Evolutionary conservation across 352 stramenopile genomes (phyloP).

Genomic region (Pythium brachiatum): DNA sequence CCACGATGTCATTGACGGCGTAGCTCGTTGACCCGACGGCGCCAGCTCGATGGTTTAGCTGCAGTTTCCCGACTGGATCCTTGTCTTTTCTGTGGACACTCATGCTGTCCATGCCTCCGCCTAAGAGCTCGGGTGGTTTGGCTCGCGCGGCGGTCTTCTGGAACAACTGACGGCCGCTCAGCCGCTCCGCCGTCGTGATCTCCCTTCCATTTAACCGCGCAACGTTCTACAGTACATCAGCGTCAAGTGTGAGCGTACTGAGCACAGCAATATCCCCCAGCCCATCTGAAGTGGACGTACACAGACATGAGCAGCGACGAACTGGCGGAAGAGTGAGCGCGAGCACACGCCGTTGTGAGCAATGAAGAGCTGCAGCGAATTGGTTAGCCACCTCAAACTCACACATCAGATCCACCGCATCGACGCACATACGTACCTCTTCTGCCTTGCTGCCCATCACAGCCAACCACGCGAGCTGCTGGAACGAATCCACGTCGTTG

Average conservation of each 20-base stretch:
- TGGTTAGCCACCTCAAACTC: not conserved
- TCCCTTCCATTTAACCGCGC: slow-evolving; percentile 60
- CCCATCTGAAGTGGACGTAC: slow-evolving; percentile 28
- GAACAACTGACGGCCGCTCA: slow-evolving; percentile 57
- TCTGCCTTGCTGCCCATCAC: slow-evolving; percentile 52
- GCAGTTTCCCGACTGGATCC: not conserved
- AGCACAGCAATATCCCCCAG: not conserved
- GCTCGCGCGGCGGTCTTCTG: slow-evolving; percentile 25
- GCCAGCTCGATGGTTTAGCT: not conserved
- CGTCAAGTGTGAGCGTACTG: not conserved
- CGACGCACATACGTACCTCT: slow-evolving; percentile 38
- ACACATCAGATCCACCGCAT: not conserved
- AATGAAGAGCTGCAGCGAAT: slow-evolving; percentile 49
- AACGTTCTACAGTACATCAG: slow-evolving; percentile 38
- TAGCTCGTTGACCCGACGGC: slow-evolving; percentile 16
- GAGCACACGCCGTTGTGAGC: slow-evolving; percentile 54
- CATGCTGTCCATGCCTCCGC: not conserved
- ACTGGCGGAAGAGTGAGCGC: slow-evolving; percentile 53
- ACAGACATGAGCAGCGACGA: slow-evolving; percentile 44
- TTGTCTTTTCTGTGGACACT: not conserved
- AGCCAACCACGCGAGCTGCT: slow-evolving; percentile 61
- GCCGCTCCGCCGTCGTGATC: slow-evolving; percentile 44
- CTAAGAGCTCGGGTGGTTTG: not conserved
- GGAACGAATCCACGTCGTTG: slow-evolving; percentile 64
- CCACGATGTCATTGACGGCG: slow-evolving; percentile 44